Evolutionary conservation across 2,329 filamentous ascomycete genomes (phyloP).

Genomic region (Chaetothyriales sp.): DNA sequence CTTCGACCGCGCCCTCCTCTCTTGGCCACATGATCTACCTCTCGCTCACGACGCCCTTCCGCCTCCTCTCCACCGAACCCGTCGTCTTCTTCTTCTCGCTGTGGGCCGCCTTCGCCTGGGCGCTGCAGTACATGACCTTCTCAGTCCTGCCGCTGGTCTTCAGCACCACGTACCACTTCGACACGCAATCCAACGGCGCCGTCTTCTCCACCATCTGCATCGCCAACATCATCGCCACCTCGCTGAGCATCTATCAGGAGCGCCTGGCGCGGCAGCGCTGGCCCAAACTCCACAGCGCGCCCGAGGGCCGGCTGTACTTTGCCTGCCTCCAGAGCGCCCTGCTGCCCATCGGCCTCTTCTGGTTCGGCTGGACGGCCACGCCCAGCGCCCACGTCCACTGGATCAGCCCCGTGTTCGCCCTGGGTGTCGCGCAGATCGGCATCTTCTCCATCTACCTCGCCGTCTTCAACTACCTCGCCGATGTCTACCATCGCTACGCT

Average conservation of each 20-base stretch:
- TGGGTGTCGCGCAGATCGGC: slow-evolving; percentile 64
- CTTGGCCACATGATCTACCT: slow-evolving; percentile 14
- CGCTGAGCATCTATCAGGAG: slow-evolving; percentile 58
- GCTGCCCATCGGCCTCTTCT: slow-evolving; percentile 65
- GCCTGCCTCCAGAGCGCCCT: slow-evolving; percentile 60
- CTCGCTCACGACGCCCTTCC: slow-evolving; percentile 19
- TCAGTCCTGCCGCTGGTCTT: slow-evolving; percentile 69
- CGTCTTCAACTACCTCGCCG: slow-evolving; percentile 84
- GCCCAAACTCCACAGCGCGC: slow-evolving; percentile 30
- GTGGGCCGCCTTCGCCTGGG: slow-evolving; percentile 85
- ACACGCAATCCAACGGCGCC: slow-evolving; percentile 53
- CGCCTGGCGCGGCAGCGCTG: slow-evolving; percentile 9
- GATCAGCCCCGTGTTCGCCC: slow-evolving; percentile 54
- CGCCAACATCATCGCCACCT: slow-evolving; percentile 49
- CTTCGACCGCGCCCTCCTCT: slow-evolving; percentile 13
- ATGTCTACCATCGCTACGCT: slow-evolving; percentile 72
- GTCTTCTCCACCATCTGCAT: slow-evolving; percentile 47
- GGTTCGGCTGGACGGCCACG: slow-evolving; percentile 53
- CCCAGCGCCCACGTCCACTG: slow-evolving; percentile 42
- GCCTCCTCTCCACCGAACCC: slow-evolving; percentile 46
- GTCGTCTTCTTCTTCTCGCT: slow-evolving; percentile 61
- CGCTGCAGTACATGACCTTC: slow-evolving; percentile 72
- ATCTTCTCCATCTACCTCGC: slow-evolving; percentile 78
- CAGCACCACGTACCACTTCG: slow-evolving; percentile 50
- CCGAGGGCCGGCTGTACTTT: slow-evolving; percentile 72